Base-by-base conservation (phyloP, 768 basidiomycete species). In the Gloeostereum incarnatum region DNA sequence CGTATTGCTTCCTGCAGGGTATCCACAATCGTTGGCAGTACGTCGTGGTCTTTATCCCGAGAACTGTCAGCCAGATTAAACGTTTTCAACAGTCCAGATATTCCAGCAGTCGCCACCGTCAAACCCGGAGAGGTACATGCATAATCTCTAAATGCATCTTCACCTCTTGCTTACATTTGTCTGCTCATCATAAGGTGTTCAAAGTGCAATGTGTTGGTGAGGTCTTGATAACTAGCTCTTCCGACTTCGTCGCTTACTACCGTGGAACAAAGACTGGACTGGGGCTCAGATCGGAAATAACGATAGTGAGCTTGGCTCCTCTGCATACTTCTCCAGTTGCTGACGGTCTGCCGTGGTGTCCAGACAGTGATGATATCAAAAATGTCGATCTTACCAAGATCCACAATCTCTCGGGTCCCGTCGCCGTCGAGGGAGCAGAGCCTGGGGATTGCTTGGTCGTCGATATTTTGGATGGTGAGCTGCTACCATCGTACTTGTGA, bases 361-460 rank as follows among this genome's bases (percentile, higher is more conserved):
- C 38, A 81, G 79, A 49, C 44, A 75, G 74, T 47, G 82, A 86
- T 51, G 82, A 86, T 46, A 60, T 86, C 45, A 70, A 62, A 50
- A 65, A 80, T 38, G 66, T 84, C 32, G 75, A 86, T 48, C 57
- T 84, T 22, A 70, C 68, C 6, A 72, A 71, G 49, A 60, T 81
- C 27, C 85, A 87, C 52, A 78, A 86, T 49, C 66, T 88, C n/a
- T 76, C 78, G 4, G 85, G 85, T 0, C 84, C 83, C 0, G 68
- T 88, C 36, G 77, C 73, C 0, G 72, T 88, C 9, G 80, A 85
- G 46, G 81, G 79, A 10, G 77, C 85, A 1, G 76, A 82, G 45
- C 83, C 85, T 1, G 85, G 84, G 1, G 84, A 88, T 51, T 83
- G 80, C 36, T 66, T 88, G 3, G 78, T 84, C 6, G 78, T 88